These are phyloP conservation scores for Aspergillus alliaceus DNA, from an alignment of 2,329 filamentous ascomycete genomes.

Conservation along the genomic window DNA sequence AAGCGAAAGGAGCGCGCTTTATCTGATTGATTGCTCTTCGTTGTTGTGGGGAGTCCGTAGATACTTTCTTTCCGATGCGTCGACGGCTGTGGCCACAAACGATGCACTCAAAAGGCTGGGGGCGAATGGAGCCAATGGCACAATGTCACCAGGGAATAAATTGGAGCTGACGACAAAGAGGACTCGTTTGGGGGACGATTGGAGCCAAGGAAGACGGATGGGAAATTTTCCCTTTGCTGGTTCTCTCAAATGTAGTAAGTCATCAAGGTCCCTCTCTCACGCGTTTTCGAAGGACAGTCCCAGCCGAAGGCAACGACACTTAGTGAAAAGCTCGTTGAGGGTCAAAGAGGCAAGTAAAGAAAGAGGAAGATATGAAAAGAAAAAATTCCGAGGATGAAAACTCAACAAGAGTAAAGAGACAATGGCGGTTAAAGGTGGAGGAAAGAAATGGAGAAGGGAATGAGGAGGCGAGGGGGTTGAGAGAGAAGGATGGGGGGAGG, in stretches of 20 bases:
- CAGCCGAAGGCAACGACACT: conserved; percentile 45
- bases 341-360: conserved; percentile 2
- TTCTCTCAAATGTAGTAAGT: conserved; percentile 6
- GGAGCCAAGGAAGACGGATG: not conserved
- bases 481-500: conserved; percentile 7
- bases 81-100: conserved; percentile 7
- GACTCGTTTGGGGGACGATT: conserved; percentile 7
- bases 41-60: conserved; percentile 14
- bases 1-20: conserved; percentile 27
- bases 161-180: conserved; percentile 13
- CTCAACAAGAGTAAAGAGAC: conserved; percentile 15
- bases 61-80: conserved; percentile 1
- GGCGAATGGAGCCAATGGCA: not conserved
- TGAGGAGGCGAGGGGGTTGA: conserved; percentile 7
- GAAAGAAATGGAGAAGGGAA: conserved; percentile 48
- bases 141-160: conserved; percentile 9
- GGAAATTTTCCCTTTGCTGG: not conserved
- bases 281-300: conserved; percentile 25
- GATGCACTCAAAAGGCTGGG: conserved; percentile 8
- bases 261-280: conserved; percentile 23
- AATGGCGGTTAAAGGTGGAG: conserved; percentile 13
- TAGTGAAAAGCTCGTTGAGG: conserved; percentile 53
- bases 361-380: conserved; percentile 19
- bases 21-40: conserved; percentile 10
- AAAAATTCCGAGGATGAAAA: conserved; percentile 15